A percentile compares a stretch with the other conserved stretches of the same genome.
phyloP scores from a whole-genome alignment of 2,329 filamentous ascomycete genomes.

The Aspergillus phoenicis region DNA sequence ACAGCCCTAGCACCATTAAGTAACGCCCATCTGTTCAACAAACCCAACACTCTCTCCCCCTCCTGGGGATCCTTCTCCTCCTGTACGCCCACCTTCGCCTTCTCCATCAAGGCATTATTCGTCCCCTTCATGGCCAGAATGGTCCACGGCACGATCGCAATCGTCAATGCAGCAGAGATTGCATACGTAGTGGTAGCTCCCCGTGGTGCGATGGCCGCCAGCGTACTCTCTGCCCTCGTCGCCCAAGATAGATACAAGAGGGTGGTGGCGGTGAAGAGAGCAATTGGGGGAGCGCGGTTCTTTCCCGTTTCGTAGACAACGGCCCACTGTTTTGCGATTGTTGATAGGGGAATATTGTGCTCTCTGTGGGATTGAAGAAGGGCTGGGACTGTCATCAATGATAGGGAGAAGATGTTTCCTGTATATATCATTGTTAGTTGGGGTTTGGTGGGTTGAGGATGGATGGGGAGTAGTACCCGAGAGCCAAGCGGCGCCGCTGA shows the following conservation, averaged over 20 bases:
- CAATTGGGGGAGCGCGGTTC: constrained; percentile 29
- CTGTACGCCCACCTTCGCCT: constrained; percentile 13
- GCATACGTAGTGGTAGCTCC: constrained; percentile 27
- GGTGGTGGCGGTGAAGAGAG: constrained; percentile 21
- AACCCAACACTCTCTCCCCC: background rate
- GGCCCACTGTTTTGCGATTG: constrained; percentile 22
- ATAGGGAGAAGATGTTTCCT: constrained; percentile 34
- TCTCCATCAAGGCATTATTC: constrained; percentile 32
- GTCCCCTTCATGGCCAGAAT: constrained; percentile 30
- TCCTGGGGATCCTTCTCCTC: background rate
- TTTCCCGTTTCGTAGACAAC: constrained; percentile 28
- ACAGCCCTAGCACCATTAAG: constrained; percentile 25
- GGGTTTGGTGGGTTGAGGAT: background rate
- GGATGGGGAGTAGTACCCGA: constrained; percentile 24
- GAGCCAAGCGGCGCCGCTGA: constrained; percentile 35
- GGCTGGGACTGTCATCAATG: constrained; percentile 27
- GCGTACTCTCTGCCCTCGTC: constrained; percentile 18
- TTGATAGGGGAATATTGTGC: constrained; percentile 10
- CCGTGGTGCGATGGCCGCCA: constrained; percentile 17
- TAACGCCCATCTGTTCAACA: constrained; percentile 25
- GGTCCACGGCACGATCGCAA: constrained; percentile 40
- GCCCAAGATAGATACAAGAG: constrained; percentile 36
- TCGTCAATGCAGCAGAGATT: constrained; percentile 31
- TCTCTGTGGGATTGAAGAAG: constrained; percentile 24
- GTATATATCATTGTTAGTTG: background rate